Evolutionary conservation across 1,139 yeast genomes (phyloP), one percentile per base, ranked within the genome.

Genomic region (Dujonia santamariae): DNA sequence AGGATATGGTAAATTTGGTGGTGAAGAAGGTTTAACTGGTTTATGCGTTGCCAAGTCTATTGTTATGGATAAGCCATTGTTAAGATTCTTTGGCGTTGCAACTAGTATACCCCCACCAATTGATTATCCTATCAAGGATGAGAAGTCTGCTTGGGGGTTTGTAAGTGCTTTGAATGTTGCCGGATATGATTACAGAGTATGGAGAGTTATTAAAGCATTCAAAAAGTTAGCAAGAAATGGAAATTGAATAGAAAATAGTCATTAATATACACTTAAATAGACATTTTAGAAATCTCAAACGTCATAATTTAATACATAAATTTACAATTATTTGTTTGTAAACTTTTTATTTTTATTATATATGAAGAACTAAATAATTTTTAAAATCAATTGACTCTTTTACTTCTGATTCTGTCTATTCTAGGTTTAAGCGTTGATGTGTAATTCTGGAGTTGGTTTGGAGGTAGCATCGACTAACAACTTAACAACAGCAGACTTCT

Each of bases 1-100:
- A 7, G 98, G 98, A 0, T 92, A 87, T 52, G 97, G 97, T 36
- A 90, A 88, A 55, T 92, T 92, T 63, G 96, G 96, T 19, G 97
- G 98, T 26, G 95, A 84, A 54, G 98, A 92, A 67, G 98, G 97
- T 1, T 67, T 92, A 25, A 75, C 87, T 28, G 97, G 96, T 0
- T 67, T 92, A 30, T 90, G 97, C 55, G 71, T 79, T 38, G 85
- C 87, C 36, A 92, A 92, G 54, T 80, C 94, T 29, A 75, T 92
- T 4, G 88, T 96, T 38, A 83, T 77, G 68, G 97, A 92, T 59
- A 80, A 77, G 45, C 75, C 84, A 26, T 78, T 92, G 20, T 77
- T 86, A 45, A 49, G 75, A 37, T 51, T 61, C 36, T 46, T 69
- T 13, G 75, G 75, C 1, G 70, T 92, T 13, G 81, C 92, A 4